Conservation (phyloP, 2,329 filamentous ascomycete genomes). For the Xylaria sp. region DNA sequence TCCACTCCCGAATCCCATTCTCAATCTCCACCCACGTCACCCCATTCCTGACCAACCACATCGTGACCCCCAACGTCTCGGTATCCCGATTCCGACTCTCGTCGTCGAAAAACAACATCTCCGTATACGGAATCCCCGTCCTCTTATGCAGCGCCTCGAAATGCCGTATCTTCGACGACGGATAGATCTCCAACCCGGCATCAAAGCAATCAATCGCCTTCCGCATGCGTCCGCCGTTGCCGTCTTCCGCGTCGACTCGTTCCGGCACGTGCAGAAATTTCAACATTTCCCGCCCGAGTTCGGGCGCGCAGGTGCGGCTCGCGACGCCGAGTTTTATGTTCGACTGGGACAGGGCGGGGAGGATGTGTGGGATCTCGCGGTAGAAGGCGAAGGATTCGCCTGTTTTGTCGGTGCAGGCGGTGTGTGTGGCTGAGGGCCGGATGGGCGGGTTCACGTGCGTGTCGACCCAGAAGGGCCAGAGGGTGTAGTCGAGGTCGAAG, state of each 20-base stretch:
- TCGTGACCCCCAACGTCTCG: slow-evolving; percentile 70
- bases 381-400: slow-evolving; percentile 70
- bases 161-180: slow-evolving; percentile 78
- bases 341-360: slow-evolving; percentile 51
- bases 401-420: slow-evolving; percentile 44
- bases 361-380: slow-evolving; percentile 59
- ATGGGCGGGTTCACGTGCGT: slow-evolving; percentile 79
- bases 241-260: slow-evolving; percentile 26
- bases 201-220: slow-evolving; percentile 55
- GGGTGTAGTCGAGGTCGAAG: slow-evolving; percentile 95
- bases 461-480: slow-evolving; percentile 99
- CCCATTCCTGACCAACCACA: slow-evolving; percentile 76
- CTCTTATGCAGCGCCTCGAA: slow-evolving; percentile 68
- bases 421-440: slow-evolving; percentile 41
- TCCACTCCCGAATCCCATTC: slow-evolving; percentile 74
- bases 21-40: slow-evolving; percentile 73
- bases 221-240: slow-evolving; percentile 22
- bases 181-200: slow-evolving; percentile 60
- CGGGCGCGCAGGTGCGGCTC: slow-evolving; percentile 73
- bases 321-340: slow-evolving; percentile 63
- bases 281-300: slow-evolving; percentile 75
- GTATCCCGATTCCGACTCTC: slow-evolving; percentile 83
- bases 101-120: slow-evolving; percentile 96
- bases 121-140: slow-evolving; percentile 66
- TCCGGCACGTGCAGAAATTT: slow-evolving; percentile 57